A percentile compares a stretch with the other conserved stretches of the same genome.
These are phyloP conservation scores for Recurvomyces mirabilis DNA, from an alignment of 495 filamentous ascomycete species.

Conservation along the genomic window DNA sequence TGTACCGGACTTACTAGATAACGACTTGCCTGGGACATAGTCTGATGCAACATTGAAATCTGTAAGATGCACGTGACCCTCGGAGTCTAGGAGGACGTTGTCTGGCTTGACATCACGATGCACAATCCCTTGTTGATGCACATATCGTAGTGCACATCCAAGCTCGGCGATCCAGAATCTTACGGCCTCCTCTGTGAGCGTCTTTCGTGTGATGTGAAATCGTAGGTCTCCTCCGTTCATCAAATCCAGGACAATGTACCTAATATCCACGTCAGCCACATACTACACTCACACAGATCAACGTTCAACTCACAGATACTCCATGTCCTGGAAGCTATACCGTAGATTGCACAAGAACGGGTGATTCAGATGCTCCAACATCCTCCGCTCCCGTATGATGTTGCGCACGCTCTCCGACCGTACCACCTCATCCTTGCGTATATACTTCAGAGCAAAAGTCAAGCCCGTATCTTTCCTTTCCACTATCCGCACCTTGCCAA, in stretches of 20 bases:
- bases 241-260: slow-evolving; percentile 94
- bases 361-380: slow-evolving; percentile 96
- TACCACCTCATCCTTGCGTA: slow-evolving; percentile 98
- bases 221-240: slow-evolving; percentile 97
- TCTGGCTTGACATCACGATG: slow-evolving; percentile 96
- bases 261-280: too few species aligned
- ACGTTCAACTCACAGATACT: slow-evolving; percentile 76
- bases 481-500: slow-evolving; percentile 96
- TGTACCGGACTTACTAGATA: slow-evolving; percentile 94
- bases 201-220: slow-evolving; percentile 96
- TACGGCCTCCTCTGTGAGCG: slow-evolving; percentile 94
- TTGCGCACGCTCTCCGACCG: slow-evolving; percentile 95
- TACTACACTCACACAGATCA: too few species aligned
- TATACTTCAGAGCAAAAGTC: slow-evolving; percentile 95
- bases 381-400: slow-evolving; percentile 90
- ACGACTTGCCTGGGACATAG: slow-evolving; percentile 63
- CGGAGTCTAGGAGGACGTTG: slow-evolving; percentile 85
- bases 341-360: slow-evolving; percentile 97
- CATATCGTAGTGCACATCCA: slow-evolving; percentile 82
- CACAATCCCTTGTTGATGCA: slow-evolving; percentile 85
- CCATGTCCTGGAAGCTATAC: slow-evolving; percentile 98
- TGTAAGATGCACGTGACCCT: slow-evolving; percentile 93
- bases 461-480: slow-evolving; percentile 90
- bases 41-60: slow-evolving; percentile 99
- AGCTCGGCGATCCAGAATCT: slow-evolving; percentile 94